Percentiles rank a stretch among this genome's conserved stretches.
Evolutionary conservation across 2,329 filamentous ascomycete species (phyloP).

Genomic region (Bipolaris zeicola): DNA sequence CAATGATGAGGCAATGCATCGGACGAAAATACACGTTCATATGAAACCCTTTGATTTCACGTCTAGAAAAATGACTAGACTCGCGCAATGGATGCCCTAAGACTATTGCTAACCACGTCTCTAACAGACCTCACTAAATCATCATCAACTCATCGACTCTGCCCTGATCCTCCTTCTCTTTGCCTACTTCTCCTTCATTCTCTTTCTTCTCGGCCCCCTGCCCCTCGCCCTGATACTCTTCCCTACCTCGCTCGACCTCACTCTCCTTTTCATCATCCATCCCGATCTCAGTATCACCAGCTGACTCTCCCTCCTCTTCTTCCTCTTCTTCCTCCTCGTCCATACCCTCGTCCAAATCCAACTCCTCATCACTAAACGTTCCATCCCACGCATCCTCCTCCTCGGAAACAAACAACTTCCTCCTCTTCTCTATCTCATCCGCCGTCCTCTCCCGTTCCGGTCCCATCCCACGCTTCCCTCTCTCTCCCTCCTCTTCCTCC

Average conservation of each 20-base stretch:
- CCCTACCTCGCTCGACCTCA: neutral
- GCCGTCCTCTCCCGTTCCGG: neutral
- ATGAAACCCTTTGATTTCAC: no score
- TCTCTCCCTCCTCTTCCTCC: neutral
- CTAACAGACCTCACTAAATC: neutral
- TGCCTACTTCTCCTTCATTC: neutral
- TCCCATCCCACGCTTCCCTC: neutral
- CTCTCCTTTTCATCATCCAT: neutral
- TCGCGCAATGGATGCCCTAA: no score
- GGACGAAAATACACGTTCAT: no score
- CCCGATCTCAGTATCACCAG: neutral
- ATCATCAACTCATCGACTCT: neutral
- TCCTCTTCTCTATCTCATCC: neutral
- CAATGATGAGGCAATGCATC: neutral
- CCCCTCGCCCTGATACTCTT: neutral
- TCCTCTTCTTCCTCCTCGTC: neutral
- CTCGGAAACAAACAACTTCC: neutral
- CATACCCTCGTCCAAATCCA: neutral
- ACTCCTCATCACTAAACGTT: neutral
- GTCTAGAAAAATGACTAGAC: no score
- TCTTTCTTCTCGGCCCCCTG: neutral
- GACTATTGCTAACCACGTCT: no score
- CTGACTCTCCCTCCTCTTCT: neutral
- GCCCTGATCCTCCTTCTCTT: neutral
- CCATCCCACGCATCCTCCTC: neutral